Conservation (phyloP, 1,284 basidiomycete species). For the Thecaphora frezii region DNA sequence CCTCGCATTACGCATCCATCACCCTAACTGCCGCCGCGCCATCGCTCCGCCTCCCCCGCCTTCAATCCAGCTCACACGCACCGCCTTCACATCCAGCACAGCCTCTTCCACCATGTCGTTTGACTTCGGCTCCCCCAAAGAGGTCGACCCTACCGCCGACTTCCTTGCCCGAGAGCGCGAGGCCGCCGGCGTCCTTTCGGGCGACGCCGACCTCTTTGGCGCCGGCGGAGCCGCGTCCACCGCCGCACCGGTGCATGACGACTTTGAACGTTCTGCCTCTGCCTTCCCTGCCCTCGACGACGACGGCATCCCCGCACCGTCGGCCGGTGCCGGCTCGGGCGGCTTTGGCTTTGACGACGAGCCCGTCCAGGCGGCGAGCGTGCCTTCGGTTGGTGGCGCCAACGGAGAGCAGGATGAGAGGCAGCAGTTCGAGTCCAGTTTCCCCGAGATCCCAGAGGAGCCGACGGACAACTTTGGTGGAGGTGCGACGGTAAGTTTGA, state of each 20-base stretch:
- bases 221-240: conserved; percentile 30
- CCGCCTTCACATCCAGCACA: background rate
- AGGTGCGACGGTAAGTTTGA: no score
- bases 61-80: no score
- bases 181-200: conserved; percentile 51
- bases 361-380: background rate
- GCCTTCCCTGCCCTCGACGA: conserved; percentile 63
- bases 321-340: conserved; percentile 7
- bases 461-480: conserved; percentile 10
- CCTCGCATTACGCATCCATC: no score
- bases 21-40: no score
- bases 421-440: conserved; percentile 78
- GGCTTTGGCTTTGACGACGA: conserved; percentile 33
- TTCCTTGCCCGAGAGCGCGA: conserved; percentile 54
- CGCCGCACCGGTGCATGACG: conserved; percentile 22
- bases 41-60: no score
- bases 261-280: conserved; percentile 64
- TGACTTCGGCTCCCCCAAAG: conserved; percentile 41
- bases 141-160: conserved; percentile 55
- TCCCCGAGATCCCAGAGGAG: conserved; percentile 75
- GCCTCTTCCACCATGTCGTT: conserved; percentile 33
- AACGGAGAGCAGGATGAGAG: background rate
- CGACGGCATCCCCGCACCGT: conserved; percentile 47
- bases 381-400: background rate
- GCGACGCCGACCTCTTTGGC: conserved; percentile 51